phyloP scores from a whole-genome alignment of 2,329 filamentous ascomycete genomes.

The Aspergillus sp. region DNA sequence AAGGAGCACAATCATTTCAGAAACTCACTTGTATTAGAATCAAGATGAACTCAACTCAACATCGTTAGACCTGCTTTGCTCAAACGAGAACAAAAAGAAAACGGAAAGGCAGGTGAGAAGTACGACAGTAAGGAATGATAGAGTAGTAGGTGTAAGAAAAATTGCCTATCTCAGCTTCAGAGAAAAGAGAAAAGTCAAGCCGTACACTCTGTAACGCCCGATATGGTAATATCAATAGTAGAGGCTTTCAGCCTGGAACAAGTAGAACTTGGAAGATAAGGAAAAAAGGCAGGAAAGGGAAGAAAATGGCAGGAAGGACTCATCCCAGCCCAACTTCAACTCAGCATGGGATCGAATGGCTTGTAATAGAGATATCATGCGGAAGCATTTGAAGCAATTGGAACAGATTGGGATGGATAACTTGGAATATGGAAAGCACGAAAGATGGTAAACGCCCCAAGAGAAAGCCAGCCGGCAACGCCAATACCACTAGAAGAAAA shows the following conservation, averaged over 20 bases:
- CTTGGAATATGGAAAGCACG: background rate
- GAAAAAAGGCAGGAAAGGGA: background rate
- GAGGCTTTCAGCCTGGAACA: background rate
- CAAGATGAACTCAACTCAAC: background rate
- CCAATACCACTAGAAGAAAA: background rate
- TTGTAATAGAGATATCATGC: conserved; percentile 12
- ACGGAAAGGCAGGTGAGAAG: background rate
- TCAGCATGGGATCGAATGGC: background rate
- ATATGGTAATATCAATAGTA: background rate
- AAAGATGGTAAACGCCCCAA: background rate
- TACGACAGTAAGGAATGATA: too few species aligned
- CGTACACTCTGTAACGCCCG: conserved; percentile 3
- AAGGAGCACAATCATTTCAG: background rate
- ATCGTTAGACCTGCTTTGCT: background rate
- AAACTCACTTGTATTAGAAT: background rate
- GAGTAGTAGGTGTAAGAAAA: background rate
- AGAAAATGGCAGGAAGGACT: conserved; percentile 7
- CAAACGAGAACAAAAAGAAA: background rate
- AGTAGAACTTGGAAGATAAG: background rate
- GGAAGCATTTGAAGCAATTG: background rate
- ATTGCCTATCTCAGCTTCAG: conserved; percentile 3
- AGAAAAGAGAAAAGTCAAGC: background rate
- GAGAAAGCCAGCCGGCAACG: conserved; percentile 7
- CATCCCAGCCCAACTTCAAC: background rate
- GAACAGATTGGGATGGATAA: background rate